phyloP scores from a whole-genome alignment of 495 filamentous ascomycete genomes.

The Podospora pseudopauciseta region DNA sequence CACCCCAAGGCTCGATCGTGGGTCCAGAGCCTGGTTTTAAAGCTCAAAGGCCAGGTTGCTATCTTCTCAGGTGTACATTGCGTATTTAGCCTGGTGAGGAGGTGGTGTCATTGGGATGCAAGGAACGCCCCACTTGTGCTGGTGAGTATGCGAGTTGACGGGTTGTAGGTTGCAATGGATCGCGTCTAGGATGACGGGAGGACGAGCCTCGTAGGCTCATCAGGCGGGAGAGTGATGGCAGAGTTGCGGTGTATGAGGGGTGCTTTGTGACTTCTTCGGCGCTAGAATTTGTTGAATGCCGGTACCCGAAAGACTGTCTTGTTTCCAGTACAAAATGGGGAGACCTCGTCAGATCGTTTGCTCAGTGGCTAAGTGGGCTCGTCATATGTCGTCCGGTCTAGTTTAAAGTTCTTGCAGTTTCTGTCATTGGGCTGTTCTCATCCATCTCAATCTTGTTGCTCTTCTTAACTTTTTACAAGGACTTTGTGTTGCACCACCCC shows the following conservation, averaged over 20 bases:
- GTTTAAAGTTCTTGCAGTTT: not conserved
- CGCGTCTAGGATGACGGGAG: not conserved
- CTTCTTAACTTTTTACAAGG: not conserved
- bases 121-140: conserved; percentile 25
- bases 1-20: not conserved
- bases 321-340: conserved; percentile 18
- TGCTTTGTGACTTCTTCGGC: not conserved
- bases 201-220: conserved; percentile 11
- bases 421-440: not conserved
- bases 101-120: conserved; percentile 16
- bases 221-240: not conserved
- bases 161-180: not conserved
- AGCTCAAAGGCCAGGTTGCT: not conserved
- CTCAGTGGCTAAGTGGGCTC: not conserved
- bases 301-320: conserved; percentile 26
- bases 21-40: not conserved
- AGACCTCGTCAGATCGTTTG: not conserved
- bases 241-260: not conserved
- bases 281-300: conserved; percentile 18
- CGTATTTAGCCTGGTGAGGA: conserved; percentile 30
- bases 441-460: not conserved
- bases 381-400: not conserved
- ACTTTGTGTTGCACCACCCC: not conserved
- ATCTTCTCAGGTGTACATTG: not conserved
- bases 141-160: not conserved